Evolutionary conservation across 1,139 yeast species (phyloP).

Genomic region (Zygoascus hellenicus): DNA sequence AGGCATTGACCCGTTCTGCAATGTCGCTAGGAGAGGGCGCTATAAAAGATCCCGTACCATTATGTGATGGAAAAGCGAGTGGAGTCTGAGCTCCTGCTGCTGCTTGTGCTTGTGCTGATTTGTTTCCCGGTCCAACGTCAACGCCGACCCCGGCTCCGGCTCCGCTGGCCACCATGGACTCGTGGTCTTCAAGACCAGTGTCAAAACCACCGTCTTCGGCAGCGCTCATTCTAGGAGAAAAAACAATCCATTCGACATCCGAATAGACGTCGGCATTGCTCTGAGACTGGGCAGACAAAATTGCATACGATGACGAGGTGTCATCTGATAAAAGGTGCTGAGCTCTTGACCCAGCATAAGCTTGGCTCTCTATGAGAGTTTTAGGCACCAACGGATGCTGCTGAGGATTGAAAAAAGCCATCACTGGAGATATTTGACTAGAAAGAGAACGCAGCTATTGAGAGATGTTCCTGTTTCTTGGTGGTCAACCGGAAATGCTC

Average conservation of each 20-base stretch:
- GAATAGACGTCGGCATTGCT: conserved; percentile 1
- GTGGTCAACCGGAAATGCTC: conserved; percentile 16
- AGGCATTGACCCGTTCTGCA: conserved; percentile 35
- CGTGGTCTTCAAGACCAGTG: background rate
- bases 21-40: conserved; percentile 23
- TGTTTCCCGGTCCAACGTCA: conserved; percentile 12
- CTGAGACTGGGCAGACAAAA: conserved; percentile 4
- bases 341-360: background rate
- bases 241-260: conserved; percentile 28
- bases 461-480: background rate
- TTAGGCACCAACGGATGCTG: conserved; percentile 12
- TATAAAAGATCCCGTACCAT: conserved; percentile 34
- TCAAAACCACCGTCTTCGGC: conserved; percentile 6
- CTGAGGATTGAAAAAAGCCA: conserved; percentile 10
- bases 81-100: conserved; percentile 24
- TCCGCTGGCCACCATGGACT: conserved; percentile 4
- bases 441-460: conserved; percentile 14
- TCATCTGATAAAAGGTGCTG: conserved; percentile 6
- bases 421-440: background rate
- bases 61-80: conserved; percentile 34
- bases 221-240: conserved; percentile 24
- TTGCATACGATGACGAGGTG: conserved; percentile 4
- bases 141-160: conserved; percentile 5
- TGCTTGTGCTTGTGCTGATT: background rate
- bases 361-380: conserved; percentile 3